Evolutionary conservation across 257 asterid genomes (phyloP).

Genomic region (Mitragyna speciosa): DNA sequence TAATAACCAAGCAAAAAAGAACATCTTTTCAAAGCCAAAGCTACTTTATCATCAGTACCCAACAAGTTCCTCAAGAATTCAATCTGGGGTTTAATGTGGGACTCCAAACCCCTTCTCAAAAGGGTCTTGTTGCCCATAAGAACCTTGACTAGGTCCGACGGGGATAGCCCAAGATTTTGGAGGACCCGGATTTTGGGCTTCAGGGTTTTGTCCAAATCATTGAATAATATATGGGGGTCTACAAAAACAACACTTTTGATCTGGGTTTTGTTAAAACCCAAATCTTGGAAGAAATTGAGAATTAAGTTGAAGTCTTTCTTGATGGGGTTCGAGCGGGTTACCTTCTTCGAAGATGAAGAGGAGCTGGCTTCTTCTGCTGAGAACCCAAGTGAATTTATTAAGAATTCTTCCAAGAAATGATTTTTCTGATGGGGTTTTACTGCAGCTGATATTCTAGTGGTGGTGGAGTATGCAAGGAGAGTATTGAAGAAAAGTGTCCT

Average conservation of each 20-base stretch:
- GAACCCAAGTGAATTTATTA: not conserved
- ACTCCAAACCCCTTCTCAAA: not conserved
- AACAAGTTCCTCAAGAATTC: not conserved
- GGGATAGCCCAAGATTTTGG: not conserved
- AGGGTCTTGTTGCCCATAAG: not conserved
- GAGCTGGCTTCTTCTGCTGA: conserved; percentile 4
- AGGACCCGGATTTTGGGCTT: not conserved
- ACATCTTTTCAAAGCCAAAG: not conserved
- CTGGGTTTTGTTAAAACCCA: not conserved
- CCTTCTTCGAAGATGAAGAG: not conserved
- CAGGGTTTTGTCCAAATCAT: not conserved
- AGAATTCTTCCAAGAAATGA: conserved; percentile 1
- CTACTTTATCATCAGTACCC: not conserved
- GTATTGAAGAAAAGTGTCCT: not conserved
- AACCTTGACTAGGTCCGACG: not conserved
- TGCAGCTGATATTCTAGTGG: not conserved
- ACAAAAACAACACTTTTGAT: not conserved
- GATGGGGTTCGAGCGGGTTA: not conserved
- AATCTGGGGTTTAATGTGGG: not conserved
- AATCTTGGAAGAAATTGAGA: not conserved
- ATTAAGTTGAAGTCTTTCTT: not conserved
- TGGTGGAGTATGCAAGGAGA: not conserved
- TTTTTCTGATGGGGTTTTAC: not conserved
- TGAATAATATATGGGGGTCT: not conserved
- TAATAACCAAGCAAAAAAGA: too few relatives aligned